Base-by-base conservation (phyloP, 1,139 yeast genomes). In the Candida sp. region DNA sequence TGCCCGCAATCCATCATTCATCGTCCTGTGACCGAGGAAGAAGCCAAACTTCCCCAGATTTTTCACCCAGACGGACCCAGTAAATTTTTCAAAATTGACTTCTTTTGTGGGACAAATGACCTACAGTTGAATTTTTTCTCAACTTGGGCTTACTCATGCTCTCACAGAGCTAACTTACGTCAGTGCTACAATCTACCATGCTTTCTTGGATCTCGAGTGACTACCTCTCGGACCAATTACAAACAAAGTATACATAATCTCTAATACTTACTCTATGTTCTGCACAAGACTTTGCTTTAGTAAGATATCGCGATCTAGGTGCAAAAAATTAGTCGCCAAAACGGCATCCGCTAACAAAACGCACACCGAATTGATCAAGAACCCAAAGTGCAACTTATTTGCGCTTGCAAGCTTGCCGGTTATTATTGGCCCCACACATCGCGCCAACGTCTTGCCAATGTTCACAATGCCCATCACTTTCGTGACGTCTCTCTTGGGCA, bases 401-500 rank as follows among this genome's bases (percentile, higher is more conserved):
- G 62, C 59, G 23, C 77, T 76, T 0, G 97, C 96, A 45, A 91
- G 71, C 40, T 76, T 67, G 3, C 98, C 98, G 0, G 96, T 88
- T 59, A 89, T 80, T 3, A 83, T 62, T 0, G 97, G 97, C 0
- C 97, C 96, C 23, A 89, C 64, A 47, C 96, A 85, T 53, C 96
- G 76, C 0, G 96, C 96, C 58, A 89, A 77, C 1, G 97, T 92
- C 66, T 91, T 91, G 27, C 89, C 92, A 37, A 91, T 86, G 62
- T 91, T 91, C 4, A 91, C 96, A 3, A 88, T 75, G 1, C 97
- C 97, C 86, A 92, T 81, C 2, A 88, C 94, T 59, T 79, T 81
- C 3, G 96, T 85, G 44, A 92, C 71, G 51, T 90, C 96, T 9
- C 75, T 68, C 8, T 80, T 77, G 12, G 79, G 78, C 49, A 92